Evolutionary conservation across 2,329 filamentous ascomycete species (phyloP).

Genomic region (Hortaea sp.): DNA sequence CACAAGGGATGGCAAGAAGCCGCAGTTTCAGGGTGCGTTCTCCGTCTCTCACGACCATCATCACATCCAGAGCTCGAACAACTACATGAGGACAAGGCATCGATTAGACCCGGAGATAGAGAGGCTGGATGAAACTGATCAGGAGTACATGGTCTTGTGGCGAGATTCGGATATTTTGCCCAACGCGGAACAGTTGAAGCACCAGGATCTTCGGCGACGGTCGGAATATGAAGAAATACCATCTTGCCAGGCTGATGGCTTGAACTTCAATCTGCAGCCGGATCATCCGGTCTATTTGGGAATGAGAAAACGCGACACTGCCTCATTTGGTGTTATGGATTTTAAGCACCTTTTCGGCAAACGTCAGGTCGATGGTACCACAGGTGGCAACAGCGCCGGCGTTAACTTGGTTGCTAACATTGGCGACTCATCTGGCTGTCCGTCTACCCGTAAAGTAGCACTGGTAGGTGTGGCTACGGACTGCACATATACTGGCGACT

Average conservation of each 20-base stretch:
- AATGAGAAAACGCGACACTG: constrained; percentile 44
- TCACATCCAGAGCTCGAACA: constrained; percentile 67
- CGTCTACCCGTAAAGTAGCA: constrained; percentile 80
- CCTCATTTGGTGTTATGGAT: constrained; percentile 50
- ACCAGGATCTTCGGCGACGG: constrained; percentile 49
- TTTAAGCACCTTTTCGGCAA: constrained; percentile 59
- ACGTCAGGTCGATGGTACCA: constrained; percentile 56
- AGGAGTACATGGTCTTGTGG: constrained; percentile 83
- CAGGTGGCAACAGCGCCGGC: constrained; percentile 64
- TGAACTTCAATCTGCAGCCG: constrained; percentile 67
- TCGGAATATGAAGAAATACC: constrained; percentile 8
- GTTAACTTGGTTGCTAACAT: constrained; percentile 72
- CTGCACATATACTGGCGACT: constrained; percentile 71
- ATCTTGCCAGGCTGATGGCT: constrained; percentile 60
- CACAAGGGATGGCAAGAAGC: constrained; percentile 61
- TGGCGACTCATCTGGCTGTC: constrained; percentile 75
- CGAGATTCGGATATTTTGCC: constrained; percentile 71
- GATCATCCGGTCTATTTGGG: constrained; percentile 55
- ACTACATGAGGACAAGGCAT: constrained; percentile 64
- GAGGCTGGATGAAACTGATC: constrained; percentile 33
- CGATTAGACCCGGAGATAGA: constrained; percentile 58
- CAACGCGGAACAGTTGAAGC: constrained; percentile 28
- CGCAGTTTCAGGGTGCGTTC: constrained; percentile 86
- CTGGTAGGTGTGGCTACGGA: constrained; percentile 87
- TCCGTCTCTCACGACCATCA: constrained; percentile 72